A percentile compares a stretch with the other conserved stretches of the same genome.
These are phyloP conservation scores for Penicillium palitans DNA, from an alignment of 2,329 filamentous ascomycete species.

Conservation along the genomic window DNA sequence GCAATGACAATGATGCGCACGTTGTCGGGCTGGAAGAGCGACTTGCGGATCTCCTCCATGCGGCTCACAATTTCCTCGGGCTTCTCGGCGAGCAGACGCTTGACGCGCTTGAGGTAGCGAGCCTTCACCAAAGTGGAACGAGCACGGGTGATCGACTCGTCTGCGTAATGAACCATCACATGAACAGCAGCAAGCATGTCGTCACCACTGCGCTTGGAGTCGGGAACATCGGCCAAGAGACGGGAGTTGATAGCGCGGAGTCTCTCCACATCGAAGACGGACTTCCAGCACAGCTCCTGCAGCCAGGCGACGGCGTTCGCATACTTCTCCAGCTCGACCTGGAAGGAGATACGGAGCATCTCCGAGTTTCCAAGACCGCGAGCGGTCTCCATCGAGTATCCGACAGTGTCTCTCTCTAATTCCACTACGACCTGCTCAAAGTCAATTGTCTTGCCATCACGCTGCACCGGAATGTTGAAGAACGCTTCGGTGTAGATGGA, in stretches of 20 bases:
- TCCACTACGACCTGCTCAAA: constrained; percentile 93
- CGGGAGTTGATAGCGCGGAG: constrained; percentile 68
- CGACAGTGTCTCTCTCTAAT: constrained; percentile 86
- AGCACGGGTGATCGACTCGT: constrained; percentile 72
- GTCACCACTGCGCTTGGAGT: constrained; percentile 80
- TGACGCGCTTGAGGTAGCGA: constrained; percentile 81
- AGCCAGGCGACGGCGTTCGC: constrained; percentile 79
- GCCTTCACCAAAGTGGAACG: constrained; percentile 82
- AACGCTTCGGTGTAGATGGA: constrained; percentile 87
- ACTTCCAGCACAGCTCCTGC: constrained; percentile 80
- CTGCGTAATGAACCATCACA: constrained; percentile 76
- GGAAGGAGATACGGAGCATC: constrained; percentile 76
- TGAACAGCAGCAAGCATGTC: constrained; percentile 63
- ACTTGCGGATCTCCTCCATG: constrained; percentile 73
- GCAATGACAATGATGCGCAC: constrained; percentile 82
- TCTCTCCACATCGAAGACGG: constrained; percentile 76
- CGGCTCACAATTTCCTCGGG: constrained; percentile 72
- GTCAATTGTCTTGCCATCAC: constrained; percentile 71
- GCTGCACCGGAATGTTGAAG: constrained; percentile 84
- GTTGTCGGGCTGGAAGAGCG: constrained; percentile 80
- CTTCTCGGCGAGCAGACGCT: constrained; percentile 74
- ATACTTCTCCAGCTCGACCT: constrained; percentile 88
- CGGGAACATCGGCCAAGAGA: constrained; percentile 85
- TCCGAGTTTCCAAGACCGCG: constrained; percentile 74
- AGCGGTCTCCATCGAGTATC: constrained; percentile 72